Evolutionary conservation across 176 grass and related monocot species (phyloP).

Genomic region (Paspalum vaginatum): DNA sequence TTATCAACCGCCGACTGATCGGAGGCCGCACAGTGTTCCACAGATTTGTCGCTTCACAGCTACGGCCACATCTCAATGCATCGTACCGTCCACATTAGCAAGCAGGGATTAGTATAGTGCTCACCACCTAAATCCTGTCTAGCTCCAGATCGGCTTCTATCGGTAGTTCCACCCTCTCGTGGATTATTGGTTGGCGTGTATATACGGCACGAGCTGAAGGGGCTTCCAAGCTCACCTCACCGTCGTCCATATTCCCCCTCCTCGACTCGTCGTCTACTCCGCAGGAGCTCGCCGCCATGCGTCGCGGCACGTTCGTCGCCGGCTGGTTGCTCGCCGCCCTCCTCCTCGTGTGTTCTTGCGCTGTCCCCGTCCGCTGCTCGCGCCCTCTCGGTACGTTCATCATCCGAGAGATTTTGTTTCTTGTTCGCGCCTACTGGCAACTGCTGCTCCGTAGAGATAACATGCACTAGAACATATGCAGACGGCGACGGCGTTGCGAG

Average conservation of each 20-base stretch:
- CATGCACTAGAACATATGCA: too few relatives aligned
- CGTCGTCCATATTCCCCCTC: too few relatives aligned
- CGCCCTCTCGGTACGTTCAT: background rate
- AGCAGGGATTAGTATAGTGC: too few relatives aligned
- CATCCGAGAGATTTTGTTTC: background rate
- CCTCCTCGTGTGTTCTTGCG: background rate
- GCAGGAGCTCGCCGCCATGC: background rate
- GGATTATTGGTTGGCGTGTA: background rate
- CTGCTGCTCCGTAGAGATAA: too few relatives aligned
- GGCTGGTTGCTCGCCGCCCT: slow-evolving; percentile 1
- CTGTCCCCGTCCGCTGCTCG: background rate
- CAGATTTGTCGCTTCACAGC: too few relatives aligned
- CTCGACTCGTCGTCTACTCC: too few relatives aligned
- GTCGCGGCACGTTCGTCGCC: background rate
- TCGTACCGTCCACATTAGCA: too few relatives aligned
- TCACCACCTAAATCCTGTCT: background rate
- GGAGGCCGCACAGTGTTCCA: too few relatives aligned
- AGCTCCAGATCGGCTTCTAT: background rate
- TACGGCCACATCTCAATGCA: too few relatives aligned
- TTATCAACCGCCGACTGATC: too few relatives aligned
- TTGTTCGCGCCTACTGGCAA: too few relatives aligned
- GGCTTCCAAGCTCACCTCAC: background rate
- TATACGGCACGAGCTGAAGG: background rate
- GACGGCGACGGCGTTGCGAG: background rate
- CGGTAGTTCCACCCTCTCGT: too few relatives aligned